phyloP scores from a whole-genome alignment of 371 early-diverging fungal genomes.

The Globomyces sp. region DNA sequence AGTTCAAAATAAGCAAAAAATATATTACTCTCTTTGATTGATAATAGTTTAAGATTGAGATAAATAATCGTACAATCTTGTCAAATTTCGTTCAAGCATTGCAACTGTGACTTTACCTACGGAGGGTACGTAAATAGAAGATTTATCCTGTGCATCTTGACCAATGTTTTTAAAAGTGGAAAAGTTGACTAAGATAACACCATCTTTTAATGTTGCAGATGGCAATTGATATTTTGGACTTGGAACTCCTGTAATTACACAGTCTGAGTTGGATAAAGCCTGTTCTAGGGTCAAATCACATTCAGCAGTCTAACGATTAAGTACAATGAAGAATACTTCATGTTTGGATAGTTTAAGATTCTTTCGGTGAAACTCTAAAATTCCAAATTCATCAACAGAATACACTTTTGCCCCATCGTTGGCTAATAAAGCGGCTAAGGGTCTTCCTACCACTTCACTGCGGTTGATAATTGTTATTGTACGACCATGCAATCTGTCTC shows the following conservation, averaged over 20 bases:
- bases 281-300: constrained; percentile 70
- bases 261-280: constrained; percentile 80
- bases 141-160: constrained; percentile 78
- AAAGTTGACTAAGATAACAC: constrained; percentile 95
- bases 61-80: constrained; percentile 60
- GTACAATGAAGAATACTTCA: constrained; percentile 47
- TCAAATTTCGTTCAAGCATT: constrained; percentile 93
- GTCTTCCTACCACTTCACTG: constrained; percentile 95
- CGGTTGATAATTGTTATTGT: constrained; percentile 93
- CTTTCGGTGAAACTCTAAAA: constrained; percentile 80
- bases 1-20: too few species aligned
- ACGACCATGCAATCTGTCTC: constrained; percentile 92
- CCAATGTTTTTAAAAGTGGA: constrained; percentile 90
- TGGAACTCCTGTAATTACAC: constrained; percentile 97
- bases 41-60: neutral
- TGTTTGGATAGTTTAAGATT: constrained; percentile 76
- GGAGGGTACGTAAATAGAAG: constrained; percentile 90
- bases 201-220: constrained; percentile 82
- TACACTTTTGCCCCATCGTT: constrained; percentile 97
- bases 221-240: constrained; percentile 79
- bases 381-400: constrained; percentile 88
- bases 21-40: neutral
- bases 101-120: constrained; percentile 98
- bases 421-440: constrained; percentile 94
- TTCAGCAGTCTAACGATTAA: constrained; percentile 57